Evolutionary conservation across 2,329 filamentous ascomycete species (phyloP).

Genomic region (Salinomyces thailandicus): DNA sequence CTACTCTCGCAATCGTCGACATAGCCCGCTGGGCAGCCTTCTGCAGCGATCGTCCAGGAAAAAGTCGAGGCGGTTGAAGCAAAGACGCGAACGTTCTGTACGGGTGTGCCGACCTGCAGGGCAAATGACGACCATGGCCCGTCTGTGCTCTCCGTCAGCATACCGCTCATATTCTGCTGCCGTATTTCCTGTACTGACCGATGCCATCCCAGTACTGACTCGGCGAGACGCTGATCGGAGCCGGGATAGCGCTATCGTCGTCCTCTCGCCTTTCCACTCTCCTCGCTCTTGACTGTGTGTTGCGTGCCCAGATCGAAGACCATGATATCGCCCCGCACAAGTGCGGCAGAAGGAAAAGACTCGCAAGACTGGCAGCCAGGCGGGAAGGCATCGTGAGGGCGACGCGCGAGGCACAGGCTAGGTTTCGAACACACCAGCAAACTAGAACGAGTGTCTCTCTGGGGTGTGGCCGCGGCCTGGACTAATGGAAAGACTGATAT

Average conservation of each 20-base stretch:
- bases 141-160: constrained; percentile 12
- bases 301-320: not conserved
- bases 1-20: constrained; percentile 20
- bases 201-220: constrained; percentile 31
- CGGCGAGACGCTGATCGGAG: constrained; percentile 24
- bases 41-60: constrained; percentile 19
- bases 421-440: too few relatives aligned
- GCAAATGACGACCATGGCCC: constrained; percentile 29
- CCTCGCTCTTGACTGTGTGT: not conserved
- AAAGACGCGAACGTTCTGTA: constrained; percentile 25
- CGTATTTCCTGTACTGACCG: constrained; percentile 9
- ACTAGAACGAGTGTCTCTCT: too few relatives aligned
- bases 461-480: too few relatives aligned
- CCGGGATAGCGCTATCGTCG: constrained; percentile 16
- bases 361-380: not conserved
- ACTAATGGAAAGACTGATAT: too few relatives aligned
- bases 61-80: constrained; percentile 24
- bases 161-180: too few relatives aligned
- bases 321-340: not conserved
- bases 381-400: not conserved
- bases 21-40: constrained; percentile 21
- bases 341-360: not conserved
- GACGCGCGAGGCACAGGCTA: too few relatives aligned
- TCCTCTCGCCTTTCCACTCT: not conserved
- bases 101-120: constrained; percentile 24